phyloP scores from a whole-genome alignment of 208 protist species.

The Acanthamoeba sp. region DNA sequence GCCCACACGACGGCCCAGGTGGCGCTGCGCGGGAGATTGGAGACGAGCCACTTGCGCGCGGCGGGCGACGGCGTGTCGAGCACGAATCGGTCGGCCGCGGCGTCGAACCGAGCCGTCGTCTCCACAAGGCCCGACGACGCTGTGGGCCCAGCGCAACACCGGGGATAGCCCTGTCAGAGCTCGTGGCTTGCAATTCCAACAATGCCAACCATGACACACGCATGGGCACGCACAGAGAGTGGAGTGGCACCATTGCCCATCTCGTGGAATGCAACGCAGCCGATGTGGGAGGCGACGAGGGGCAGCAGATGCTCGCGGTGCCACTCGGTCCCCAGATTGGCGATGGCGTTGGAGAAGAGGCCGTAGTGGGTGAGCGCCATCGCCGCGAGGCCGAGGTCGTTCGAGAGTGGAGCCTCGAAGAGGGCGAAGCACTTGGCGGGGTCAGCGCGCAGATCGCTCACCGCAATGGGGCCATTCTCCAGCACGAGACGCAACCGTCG shows the following conservation, averaged over 20 bases:
- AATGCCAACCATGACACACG: background rate
- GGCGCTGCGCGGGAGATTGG: constrained; percentile 17
- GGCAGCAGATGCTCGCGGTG: constrained; percentile 12
- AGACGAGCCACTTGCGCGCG: constrained; percentile 53
- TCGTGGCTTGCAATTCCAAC: background rate
- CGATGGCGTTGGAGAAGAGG: constrained; percentile 27
- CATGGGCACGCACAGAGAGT: background rate
- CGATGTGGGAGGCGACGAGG: background rate
- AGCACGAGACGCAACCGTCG: background rate
- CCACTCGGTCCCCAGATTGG: constrained; percentile 19
- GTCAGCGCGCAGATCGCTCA: background rate
- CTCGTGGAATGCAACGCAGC: constrained; percentile 32
- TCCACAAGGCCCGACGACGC: background rate
- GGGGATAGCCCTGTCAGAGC: too few relatives aligned
- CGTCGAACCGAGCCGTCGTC: constrained; percentile 36
- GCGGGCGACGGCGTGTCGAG: background rate
- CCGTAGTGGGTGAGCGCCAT: constrained; percentile 49
- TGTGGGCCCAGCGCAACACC: background rate
- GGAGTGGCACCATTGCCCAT: background rate
- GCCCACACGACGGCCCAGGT: constrained; percentile 43
- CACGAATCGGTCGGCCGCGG: background rate
- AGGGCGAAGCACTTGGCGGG: constrained; percentile 36
- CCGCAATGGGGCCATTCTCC: background rate
- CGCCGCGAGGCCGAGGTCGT: constrained; percentile 23
- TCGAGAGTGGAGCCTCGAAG: constrained; percentile 36